Evolutionary conservation across 352 stramenopile species (phyloP).

Genomic region (Globisporangium parvum): DNA sequence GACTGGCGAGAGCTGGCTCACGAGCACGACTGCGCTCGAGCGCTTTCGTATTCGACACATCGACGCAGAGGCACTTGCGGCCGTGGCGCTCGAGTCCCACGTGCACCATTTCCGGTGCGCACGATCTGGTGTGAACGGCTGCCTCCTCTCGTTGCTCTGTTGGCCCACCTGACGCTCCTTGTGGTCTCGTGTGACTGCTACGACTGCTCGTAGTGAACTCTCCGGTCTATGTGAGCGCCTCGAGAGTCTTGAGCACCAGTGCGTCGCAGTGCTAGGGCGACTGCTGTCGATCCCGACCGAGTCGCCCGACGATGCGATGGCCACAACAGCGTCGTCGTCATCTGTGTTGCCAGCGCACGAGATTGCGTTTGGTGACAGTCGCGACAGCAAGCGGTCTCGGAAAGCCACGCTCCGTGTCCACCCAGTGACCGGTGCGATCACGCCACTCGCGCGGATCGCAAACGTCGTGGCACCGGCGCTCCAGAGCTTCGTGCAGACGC

Average conservation of each 20-base stretch:
- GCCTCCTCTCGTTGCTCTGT: too few relatives aligned
- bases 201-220: too few relatives aligned
- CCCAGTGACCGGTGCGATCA: background rate
- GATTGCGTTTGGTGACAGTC: slow-evolving; percentile 11
- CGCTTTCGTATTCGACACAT: background rate
- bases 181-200: too few relatives aligned
- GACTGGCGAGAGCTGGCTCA: slow-evolving; percentile 9
- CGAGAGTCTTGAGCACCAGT: too few relatives aligned
- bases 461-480: background rate
- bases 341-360: background rate
- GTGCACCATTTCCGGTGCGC: too few relatives aligned
- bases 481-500: slow-evolving; percentile 7
- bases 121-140: too few relatives aligned
- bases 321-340: background rate
- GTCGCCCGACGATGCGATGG: background rate
- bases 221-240: too few relatives aligned
- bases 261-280: too few relatives aligned
- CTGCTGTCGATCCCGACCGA: slow-evolving; percentile 4
- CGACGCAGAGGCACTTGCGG: background rate
- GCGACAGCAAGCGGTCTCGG: background rate
- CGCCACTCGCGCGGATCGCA: background rate
- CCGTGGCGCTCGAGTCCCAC: background rate
- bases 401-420: slow-evolving; percentile 4
- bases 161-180: too few relatives aligned
- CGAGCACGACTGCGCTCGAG: slow-evolving; percentile 4